phyloP scores from a whole-genome alignment of 805 yeast species.

The Wickerhamiella lipophila region DNA sequence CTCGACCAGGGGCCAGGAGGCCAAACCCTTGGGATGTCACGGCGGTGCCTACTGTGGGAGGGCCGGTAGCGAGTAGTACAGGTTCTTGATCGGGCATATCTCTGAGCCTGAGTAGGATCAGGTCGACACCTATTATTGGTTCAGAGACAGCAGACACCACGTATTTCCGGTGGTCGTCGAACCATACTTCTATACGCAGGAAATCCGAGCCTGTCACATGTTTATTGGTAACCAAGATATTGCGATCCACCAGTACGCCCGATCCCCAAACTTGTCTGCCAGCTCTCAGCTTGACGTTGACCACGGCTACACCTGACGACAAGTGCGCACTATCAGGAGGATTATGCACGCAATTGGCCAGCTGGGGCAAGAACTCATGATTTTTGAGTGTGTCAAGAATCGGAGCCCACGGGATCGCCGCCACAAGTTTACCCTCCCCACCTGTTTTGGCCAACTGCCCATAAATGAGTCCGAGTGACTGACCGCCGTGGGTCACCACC shows the following conservation, averaged over 20 bases:
- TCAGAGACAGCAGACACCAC: slow-evolving; percentile 14
- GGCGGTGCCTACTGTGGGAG: slow-evolving; percentile 16
- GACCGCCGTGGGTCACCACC: slow-evolving; percentile 12
- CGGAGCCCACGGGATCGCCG: slow-evolving; percentile 25
- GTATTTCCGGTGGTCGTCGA: slow-evolving; percentile 11
- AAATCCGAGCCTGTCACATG: slow-evolving; percentile 25
- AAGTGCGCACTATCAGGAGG: neutral
- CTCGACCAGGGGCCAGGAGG: slow-evolving; percentile 24
- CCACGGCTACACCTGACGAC: slow-evolving; percentile 16
- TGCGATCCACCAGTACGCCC: slow-evolving; percentile 25
- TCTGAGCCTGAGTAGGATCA: slow-evolving; percentile 22
- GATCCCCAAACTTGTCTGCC: slow-evolving; percentile 29
- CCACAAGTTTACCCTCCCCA: slow-evolving; percentile 27
- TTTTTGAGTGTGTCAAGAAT: slow-evolving; percentile 10
- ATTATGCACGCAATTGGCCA: neutral
- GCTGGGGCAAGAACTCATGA: neutral
- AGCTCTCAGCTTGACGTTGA: slow-evolving; percentile 17
- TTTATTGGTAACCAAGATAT: slow-evolving; percentile 26
- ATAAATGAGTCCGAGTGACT: slow-evolving; percentile 24
- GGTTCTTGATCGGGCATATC: slow-evolving; percentile 14
- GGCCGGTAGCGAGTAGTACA: slow-evolving; percentile 15
- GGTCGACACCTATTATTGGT: slow-evolving; percentile 26
- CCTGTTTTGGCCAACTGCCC: slow-evolving; percentile 22
- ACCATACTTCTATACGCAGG: slow-evolving; percentile 13
- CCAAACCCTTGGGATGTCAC: slow-evolving; percentile 29